Evolutionary conservation across 2,329 filamentous ascomycete species (phyloP).

Genomic region (Sarocladiaceae sp.): DNA sequence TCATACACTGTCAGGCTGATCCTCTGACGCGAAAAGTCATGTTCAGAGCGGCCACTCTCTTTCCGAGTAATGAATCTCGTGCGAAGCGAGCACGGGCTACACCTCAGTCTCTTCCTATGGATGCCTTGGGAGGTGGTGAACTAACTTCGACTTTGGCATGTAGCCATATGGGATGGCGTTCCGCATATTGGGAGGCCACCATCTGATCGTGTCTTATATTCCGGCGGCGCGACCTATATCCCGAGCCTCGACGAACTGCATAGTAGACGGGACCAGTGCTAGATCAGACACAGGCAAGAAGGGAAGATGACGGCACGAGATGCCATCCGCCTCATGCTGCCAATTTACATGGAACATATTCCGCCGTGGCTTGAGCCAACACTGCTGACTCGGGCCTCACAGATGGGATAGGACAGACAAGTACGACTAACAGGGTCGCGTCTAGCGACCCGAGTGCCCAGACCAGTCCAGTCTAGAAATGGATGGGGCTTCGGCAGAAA

Average conservation of each 20-base stretch:
- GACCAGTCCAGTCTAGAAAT: background rate
- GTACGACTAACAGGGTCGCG: too few relatives aligned
- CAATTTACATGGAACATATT: background rate
- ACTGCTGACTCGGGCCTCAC: background rate
- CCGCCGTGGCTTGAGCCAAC: background rate
- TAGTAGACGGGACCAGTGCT: too few relatives aligned
- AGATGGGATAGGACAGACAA: too few relatives aligned
- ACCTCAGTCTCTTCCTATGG: background rate
- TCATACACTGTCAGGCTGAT: background rate
- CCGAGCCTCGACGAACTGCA: background rate
- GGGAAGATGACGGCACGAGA: slow-evolving; percentile 5
- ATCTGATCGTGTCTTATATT: slow-evolving; percentile 1
- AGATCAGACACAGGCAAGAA: slow-evolving; percentile 3
- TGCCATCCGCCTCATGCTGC: background rate
- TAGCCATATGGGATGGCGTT: background rate
- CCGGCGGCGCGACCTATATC: background rate
- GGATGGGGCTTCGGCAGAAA: slow-evolving; percentile 2
- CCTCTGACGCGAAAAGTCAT: too few relatives aligned
- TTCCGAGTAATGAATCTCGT: background rate
- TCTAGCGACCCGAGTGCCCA: background rate
- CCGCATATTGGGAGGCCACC: too few relatives aligned
- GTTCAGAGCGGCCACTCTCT: too few relatives aligned
- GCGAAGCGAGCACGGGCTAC: slow-evolving; percentile 6
- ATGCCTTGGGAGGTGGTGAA: background rate
- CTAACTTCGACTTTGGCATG: background rate